phyloP scores from a whole-genome alignment of 805 yeast species.

The Debaryomyces maramus region DNA sequence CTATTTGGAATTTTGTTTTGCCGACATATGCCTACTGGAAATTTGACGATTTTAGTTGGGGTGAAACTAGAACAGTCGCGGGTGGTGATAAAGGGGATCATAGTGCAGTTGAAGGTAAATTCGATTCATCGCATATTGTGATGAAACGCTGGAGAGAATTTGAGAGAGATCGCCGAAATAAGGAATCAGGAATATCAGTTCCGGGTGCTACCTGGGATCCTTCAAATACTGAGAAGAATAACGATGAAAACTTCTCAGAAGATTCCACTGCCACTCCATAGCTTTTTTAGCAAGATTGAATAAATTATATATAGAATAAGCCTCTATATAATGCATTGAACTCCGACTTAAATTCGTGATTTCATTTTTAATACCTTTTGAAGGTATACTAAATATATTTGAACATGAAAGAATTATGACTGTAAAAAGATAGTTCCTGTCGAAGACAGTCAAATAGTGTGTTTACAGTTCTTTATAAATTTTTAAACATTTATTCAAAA shows the following conservation, averaged over 20 bases:
- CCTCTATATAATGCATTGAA: too few relatives aligned
- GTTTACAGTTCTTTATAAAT: too few relatives aligned
- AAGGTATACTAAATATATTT: too few relatives aligned
- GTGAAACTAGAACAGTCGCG: slow-evolving; percentile 82
- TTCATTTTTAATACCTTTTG: background rate
- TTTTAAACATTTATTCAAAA: too few relatives aligned
- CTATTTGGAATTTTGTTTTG: slow-evolving; percentile 90
- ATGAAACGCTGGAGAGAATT: slow-evolving; percentile 96
- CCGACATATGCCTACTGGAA: slow-evolving; percentile 92
- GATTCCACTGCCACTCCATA: slow-evolving; percentile 14
- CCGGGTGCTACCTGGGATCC: slow-evolving; percentile 51
- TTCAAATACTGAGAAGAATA: slow-evolving; percentile 26
- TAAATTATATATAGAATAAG: too few relatives aligned
- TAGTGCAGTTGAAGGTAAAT: slow-evolving; percentile 72
- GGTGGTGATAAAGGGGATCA: slow-evolving; percentile 68
- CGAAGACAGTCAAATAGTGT: too few relatives aligned
- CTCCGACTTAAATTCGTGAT: too few relatives aligned
- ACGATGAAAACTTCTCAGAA: slow-evolving; percentile 27
- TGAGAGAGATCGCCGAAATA: slow-evolving; percentile 63
- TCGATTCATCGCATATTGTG: slow-evolving; percentile 84
- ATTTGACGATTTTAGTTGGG: slow-evolving; percentile 96
- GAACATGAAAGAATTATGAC: too few relatives aligned
- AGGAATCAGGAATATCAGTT: slow-evolving; percentile 26
- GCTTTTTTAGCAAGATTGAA: too few relatives aligned
- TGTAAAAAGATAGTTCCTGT: too few relatives aligned